Conservation (phyloP, 1,284 basidiomycete genomes). For the Cutaneotrichosporon spelunceum region DNA sequence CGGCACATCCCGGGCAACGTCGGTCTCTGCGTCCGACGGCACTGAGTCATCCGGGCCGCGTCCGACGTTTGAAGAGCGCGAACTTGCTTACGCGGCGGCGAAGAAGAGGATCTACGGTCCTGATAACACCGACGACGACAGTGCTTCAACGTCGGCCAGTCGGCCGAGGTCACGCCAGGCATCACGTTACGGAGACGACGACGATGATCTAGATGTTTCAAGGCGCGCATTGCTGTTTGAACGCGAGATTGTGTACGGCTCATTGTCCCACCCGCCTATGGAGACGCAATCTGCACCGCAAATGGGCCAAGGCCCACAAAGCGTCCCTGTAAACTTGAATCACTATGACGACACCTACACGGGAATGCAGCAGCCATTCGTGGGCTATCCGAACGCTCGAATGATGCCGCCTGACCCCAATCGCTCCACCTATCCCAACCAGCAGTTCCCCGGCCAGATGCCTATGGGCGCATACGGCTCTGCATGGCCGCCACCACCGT, state of each 20-base stretch:
- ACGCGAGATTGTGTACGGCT: slow-evolving; percentile 40
- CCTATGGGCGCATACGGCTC: slow-evolving; percentile 14
- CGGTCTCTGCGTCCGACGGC: slow-evolving; percentile 23
- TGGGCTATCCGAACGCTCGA: slow-evolving; percentile 15
- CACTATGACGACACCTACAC: slow-evolving; percentile 6
- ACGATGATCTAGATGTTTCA: slow-evolving; percentile 44
- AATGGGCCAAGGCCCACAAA: background rate
- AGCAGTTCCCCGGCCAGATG: slow-evolving; percentile 16
- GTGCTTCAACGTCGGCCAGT: slow-evolving; percentile 11
- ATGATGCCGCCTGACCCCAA: slow-evolving; percentile 14
- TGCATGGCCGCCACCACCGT: slow-evolving; percentile 14
- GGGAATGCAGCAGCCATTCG: slow-evolving; percentile 14
- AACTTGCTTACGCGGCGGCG: slow-evolving; percentile 41
- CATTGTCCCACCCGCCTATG: slow-evolving; percentile 33
- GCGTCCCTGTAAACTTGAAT: slow-evolving; percentile 7
- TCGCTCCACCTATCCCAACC: slow-evolving; percentile 10
- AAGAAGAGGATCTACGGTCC: slow-evolving; percentile 42
- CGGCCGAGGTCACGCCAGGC: slow-evolving; percentile 20
- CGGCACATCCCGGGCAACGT: slow-evolving; percentile 21
- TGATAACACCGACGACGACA: slow-evolving; percentile 23
- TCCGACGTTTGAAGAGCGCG: slow-evolving; percentile 46
- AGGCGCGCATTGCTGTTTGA: slow-evolving; percentile 25
- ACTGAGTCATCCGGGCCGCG: slow-evolving; percentile 19
- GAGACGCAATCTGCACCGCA: slow-evolving; percentile 7
- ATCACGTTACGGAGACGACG: slow-evolving; percentile 25